These are phyloP conservation scores for Alternaria novae-zelandiae DNA, from an alignment of 2,329 filamentous ascomycete species.

Conservation along the genomic window DNA sequence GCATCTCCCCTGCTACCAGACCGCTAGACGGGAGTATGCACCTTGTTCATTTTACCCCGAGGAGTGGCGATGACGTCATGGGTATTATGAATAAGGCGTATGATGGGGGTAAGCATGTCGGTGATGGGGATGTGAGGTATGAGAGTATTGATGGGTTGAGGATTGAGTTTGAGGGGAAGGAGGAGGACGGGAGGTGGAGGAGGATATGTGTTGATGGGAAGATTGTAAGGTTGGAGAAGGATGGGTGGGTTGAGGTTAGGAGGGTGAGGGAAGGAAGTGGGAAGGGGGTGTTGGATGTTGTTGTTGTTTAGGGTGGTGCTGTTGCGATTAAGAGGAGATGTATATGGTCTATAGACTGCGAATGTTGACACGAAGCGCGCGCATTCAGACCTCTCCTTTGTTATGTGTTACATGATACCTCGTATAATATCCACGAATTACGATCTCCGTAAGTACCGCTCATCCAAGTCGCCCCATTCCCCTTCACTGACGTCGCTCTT, in stretches of 20 bases:
- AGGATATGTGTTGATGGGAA: slow-evolving; percentile 91
- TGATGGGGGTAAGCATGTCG: slow-evolving; percentile 62
- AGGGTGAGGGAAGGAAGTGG: slow-evolving; percentile 55
- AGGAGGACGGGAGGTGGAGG: slow-evolving; percentile 77
- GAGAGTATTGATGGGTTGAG: slow-evolving; percentile 70
- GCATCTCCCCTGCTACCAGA: slow-evolving; percentile 75
- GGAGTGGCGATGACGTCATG: slow-evolving; percentile 72
- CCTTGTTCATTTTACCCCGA: slow-evolving; percentile 76
- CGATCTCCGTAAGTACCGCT: too few species aligned
- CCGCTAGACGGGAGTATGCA: slow-evolving; percentile 75
- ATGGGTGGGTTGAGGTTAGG: slow-evolving; percentile 73
- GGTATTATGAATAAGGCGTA: slow-evolving; percentile 73
- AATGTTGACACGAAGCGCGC: too few species aligned
- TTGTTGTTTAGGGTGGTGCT: slow-evolving; percentile 6
- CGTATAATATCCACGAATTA: too few species aligned
- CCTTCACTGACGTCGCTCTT: not conserved
- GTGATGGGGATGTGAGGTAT: slow-evolving; percentile 68
- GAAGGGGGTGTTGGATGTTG: slow-evolving; percentile 48
- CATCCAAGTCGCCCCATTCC: too few species aligned
- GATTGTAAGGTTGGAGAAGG: slow-evolving; percentile 74
- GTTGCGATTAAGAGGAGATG: not conserved
- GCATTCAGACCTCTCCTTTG: too few species aligned
- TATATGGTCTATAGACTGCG: too few species aligned
- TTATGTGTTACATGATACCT: too few species aligned
- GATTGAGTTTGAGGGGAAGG: slow-evolving; percentile 64